These are phyloP conservation scores for Cardamine resedifolia DNA, from an alignment of 345 rosid genomes.

Conservation along the genomic window DNA sequence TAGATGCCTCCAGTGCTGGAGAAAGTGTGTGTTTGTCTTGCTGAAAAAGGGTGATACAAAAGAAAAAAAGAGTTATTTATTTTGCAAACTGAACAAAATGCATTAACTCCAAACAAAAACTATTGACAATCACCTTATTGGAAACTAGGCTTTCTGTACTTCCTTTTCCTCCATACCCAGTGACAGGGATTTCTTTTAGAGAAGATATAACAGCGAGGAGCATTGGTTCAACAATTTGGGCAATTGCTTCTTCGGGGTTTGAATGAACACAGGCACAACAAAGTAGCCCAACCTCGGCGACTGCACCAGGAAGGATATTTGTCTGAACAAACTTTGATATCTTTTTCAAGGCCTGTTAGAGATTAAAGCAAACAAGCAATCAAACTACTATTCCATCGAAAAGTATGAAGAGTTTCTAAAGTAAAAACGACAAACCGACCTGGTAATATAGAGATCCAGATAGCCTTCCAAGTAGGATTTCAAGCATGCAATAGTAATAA, in stretches of 20 bases:
- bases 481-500: constrained; percentile 96
- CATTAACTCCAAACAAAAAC: constrained; percentile 27
- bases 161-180: constrained; percentile 91
- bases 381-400: constrained; percentile 7
- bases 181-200: constrained; percentile 79
- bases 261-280: constrained; percentile 97
- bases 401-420: constrained; percentile 9
- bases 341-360: constrained; percentile 83
- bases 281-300: constrained; percentile 98
- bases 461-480: constrained; percentile 87
- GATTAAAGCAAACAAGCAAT: constrained; percentile 19
- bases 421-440: constrained; percentile 55
- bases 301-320: constrained; percentile 97
- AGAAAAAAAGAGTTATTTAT: neutral
- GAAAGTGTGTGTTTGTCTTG: constrained; percentile 77
- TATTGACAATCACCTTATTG: constrained; percentile 58
- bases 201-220: constrained; percentile 75
- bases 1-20: constrained; percentile 92
- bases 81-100: constrained; percentile 24
- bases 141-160: constrained; percentile 45
- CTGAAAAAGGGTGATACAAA: constrained; percentile 21
- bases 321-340: constrained; percentile 89
- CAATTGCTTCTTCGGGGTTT: constrained; percentile 88
- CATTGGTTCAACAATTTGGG: constrained; percentile 84
- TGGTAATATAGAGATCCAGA: constrained; percentile 82